Evolutionary conservation across 1,284 basidiomycete genomes (phyloP).

Genomic region (Agaricales sp.): DNA sequence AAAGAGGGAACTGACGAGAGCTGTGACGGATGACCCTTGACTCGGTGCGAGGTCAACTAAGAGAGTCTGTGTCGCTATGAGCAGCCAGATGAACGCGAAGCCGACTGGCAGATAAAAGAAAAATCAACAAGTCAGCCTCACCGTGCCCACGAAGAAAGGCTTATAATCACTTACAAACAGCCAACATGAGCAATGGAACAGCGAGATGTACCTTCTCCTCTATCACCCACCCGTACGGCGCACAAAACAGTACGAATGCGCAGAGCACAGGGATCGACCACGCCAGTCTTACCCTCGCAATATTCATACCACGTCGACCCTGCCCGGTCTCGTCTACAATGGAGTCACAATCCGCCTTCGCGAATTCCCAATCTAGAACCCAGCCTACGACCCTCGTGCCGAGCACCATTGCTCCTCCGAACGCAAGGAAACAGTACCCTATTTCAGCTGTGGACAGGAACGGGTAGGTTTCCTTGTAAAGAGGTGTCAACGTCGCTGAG

Average conservation of each 20-base stretch:
- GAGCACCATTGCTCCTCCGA: conserved; percentile 32
- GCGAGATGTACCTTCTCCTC: conserved; percentile 38
- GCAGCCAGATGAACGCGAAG: conserved; percentile 24
- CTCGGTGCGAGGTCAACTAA: conserved; percentile 51
- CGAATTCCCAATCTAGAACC: conserved; percentile 46
- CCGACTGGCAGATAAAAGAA: conserved; percentile 33
- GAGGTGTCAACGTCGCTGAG: conserved; percentile 51
- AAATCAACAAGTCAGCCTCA: conserved; percentile 7
- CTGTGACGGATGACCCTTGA: conserved; percentile 54
- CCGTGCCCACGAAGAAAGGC: conserved; percentile 8
- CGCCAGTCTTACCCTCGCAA: conserved; percentile 25
- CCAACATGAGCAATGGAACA: conserved; percentile 46
- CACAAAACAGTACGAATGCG: conserved; percentile 27
- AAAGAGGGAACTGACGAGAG: conserved; percentile 33
- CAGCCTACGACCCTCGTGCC: conserved; percentile 28
- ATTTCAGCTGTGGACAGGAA: conserved; percentile 51
- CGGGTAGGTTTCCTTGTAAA: conserved; percentile 50
- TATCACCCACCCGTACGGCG: conserved; percentile 57
- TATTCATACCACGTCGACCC: conserved; percentile 11
- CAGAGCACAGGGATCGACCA: conserved; percentile 32
- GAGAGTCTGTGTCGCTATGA: conserved; percentile 45
- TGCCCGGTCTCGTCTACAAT: conserved; percentile 10
- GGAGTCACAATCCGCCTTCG: conserved; percentile 22
- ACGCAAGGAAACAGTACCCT: conserved; percentile 60
- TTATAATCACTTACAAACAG: conserved; percentile 33